These are phyloP conservation scores for Pyrus hybrid DNA, from an alignment of 331 rosid genomes.

Conservation along the genomic window DNA sequence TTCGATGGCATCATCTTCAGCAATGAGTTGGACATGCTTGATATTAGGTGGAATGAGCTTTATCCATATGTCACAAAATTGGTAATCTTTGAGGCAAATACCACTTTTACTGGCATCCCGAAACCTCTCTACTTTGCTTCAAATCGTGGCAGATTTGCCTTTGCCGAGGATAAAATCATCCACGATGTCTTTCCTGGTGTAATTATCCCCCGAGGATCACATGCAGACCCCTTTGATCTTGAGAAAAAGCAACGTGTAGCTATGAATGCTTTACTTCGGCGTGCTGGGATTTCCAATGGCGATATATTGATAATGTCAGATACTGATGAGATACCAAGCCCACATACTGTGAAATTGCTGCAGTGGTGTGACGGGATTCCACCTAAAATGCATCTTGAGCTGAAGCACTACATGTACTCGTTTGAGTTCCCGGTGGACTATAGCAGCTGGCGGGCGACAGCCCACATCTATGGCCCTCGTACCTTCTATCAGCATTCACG, in stretches of 20 bases:
- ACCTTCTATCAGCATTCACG: slow-evolving; percentile 63
- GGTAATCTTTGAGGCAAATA: slow-evolving; percentile 64
- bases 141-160: slow-evolving; percentile 46
- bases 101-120: slow-evolving; percentile 81
- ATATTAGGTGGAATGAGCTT: slow-evolving; percentile 79
- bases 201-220: slow-evolving; percentile 30
- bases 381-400: slow-evolving; percentile 67
- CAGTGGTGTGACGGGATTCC: slow-evolving; percentile 95
- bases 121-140: slow-evolving; percentile 54
- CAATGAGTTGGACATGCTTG: slow-evolving; percentile 81
- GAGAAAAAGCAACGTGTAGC: slow-evolving; percentile 63
- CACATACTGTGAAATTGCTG: slow-evolving; percentile 62
- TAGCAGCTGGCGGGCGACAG: slow-evolving; percentile 83
- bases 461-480: slow-evolving; percentile 42
- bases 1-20: slow-evolving; percentile 81
- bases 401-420: slow-evolving; percentile 77
- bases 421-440: slow-evolving; percentile 85
- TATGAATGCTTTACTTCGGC: slow-evolving; percentile 50
- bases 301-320: slow-evolving; percentile 81
- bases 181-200: slow-evolving; percentile 42
- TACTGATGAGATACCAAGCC: slow-evolving; percentile 86
- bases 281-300: slow-evolving; percentile 56
- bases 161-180: slow-evolving; percentile 45
- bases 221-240: slow-evolving; percentile 50
- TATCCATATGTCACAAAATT: slow-evolving; percentile 66